phyloP scores from a whole-genome alignment of 345 rosid genomes.

The Aquilaria yunnanensis region DNA sequence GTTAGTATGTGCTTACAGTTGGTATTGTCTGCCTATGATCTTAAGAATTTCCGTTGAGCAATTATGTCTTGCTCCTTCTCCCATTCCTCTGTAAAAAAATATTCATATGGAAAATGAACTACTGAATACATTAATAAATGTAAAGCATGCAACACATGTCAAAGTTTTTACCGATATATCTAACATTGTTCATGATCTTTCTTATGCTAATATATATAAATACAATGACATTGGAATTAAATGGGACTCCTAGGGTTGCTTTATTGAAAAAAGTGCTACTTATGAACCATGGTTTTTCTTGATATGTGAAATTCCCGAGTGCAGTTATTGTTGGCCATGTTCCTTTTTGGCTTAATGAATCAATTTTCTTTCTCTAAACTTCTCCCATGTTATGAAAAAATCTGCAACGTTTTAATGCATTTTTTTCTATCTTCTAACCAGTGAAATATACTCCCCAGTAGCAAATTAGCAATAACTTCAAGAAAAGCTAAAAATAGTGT shows the following conservation, averaged over 20 bases:
- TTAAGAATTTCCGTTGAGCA: too few species aligned
- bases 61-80: not conserved
- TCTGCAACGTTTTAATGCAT: not conserved
- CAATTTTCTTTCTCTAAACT: too few species aligned
- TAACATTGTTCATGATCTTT: slow-evolving; percentile 69
- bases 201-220: slow-evolving; percentile 86
- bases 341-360: too few species aligned
- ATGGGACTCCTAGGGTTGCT: slow-evolving; percentile 97
- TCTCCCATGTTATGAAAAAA: too few species aligned
- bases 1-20: slow-evolving; percentile 24
- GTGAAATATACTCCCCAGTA: slow-evolving; percentile 55
- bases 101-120: too few species aligned
- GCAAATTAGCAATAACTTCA: slow-evolving; percentile 42
- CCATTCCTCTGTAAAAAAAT: slow-evolving; percentile 8
- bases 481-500: slow-evolving; percentile 39
- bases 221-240: slow-evolving; percentile 70
- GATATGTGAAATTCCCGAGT: not conserved
- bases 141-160: too few species aligned
- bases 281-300: slow-evolving; percentile 81
- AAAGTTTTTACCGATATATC: too few species aligned
- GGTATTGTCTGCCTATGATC: too few species aligned
- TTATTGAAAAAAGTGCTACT: slow-evolving; percentile 78
- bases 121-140: too few species aligned
- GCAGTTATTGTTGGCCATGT: too few species aligned
- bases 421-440: slow-evolving; percentile 10